Evolutionary conservation across 345 rosid genomes (phyloP).

Genomic region (Dipteronia dyeriana): DNA sequence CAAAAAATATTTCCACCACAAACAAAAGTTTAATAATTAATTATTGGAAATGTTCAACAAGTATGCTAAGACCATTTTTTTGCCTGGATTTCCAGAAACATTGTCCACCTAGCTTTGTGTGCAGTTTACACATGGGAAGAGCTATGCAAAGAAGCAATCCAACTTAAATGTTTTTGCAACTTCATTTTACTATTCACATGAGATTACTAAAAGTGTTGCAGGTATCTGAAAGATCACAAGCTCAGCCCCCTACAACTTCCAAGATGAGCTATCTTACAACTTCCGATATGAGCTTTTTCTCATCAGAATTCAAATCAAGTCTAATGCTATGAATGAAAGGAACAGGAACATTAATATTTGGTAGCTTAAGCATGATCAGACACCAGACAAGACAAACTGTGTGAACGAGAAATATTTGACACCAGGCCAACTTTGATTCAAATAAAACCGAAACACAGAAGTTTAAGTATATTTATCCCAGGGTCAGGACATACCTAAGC

Average conservation of each 20-base stretch:
- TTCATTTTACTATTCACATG: not conserved
- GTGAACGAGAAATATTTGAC: not conserved
- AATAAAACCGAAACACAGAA: not conserved
- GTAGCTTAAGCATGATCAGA: conserved; percentile 1
- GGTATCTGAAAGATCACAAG: not conserved
- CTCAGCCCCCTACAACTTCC: not conserved
- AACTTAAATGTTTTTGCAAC: not conserved
- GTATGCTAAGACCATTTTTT: not conserved
- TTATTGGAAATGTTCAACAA: not conserved
- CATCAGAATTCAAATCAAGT: not conserved
- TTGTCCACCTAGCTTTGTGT: not conserved
- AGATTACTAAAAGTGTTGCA: not conserved
- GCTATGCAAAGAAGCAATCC: not conserved
- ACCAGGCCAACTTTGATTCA: not conserved
- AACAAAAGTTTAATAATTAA: not conserved
- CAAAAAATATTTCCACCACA: not conserved
- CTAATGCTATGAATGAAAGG: not conserved
- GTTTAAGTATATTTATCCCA: not conserved
- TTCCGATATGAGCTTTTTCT: not conserved
- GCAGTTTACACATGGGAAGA: not conserved
- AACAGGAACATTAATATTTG: not conserved
- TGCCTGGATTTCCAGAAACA: not conserved
- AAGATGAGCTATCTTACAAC: not conserved
- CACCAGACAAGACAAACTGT: not conserved
- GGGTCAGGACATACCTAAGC: not conserved